These are phyloP conservation scores for Sclerotinia borealis DNA, from an alignment of 2,329 filamentous ascomycete species.

Conservation along the genomic window DNA sequence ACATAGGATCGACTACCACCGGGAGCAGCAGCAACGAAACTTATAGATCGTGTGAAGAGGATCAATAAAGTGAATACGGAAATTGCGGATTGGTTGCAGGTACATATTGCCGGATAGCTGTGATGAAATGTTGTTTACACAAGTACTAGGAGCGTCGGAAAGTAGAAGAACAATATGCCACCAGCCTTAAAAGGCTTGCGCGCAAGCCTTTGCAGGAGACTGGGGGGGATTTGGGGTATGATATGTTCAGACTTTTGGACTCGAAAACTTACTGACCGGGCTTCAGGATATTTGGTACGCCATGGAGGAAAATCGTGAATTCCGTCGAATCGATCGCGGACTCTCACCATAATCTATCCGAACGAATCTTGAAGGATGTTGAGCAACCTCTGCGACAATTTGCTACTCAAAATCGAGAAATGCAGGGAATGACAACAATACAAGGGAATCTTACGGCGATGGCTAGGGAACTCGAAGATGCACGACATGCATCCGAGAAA, in stretches of 20 bases:
- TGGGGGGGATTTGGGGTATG: conserved; percentile 80
- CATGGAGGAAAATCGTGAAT: conserved; percentile 82
- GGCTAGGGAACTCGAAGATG: conserved; percentile 78
- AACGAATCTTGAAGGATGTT: conserved; percentile 81
- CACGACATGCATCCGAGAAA: conserved; percentile 81
- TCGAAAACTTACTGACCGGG: background rate
- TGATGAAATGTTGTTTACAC: conserved; percentile 22
- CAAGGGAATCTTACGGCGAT: conserved; percentile 73
- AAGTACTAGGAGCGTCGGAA: conserved; percentile 73
- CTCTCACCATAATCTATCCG: conserved; percentile 74
- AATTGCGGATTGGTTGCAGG: conserved; percentile 95
- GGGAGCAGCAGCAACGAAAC: conserved; percentile 68
- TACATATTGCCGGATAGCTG: conserved; percentile 36
- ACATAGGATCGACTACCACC: conserved; percentile 73
- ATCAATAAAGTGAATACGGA: conserved; percentile 82
- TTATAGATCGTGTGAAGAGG: conserved; percentile 82
- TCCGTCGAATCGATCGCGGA: conserved; percentile 75
- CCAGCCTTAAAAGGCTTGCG: conserved; percentile 73
- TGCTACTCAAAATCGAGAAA: conserved; percentile 62
- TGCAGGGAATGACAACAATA: conserved; percentile 74
- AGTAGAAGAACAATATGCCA: conserved; percentile 84
- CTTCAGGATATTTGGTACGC: conserved; percentile 76
- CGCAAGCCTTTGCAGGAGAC: conserved; percentile 68
- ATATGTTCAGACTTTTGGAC: background rate
- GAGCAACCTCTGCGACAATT: conserved; percentile 78